These are phyloP conservation scores for Xylariales sp. DNA, from an alignment of 2,329 filamentous ascomycete genomes.

Conservation along the genomic window DNA sequence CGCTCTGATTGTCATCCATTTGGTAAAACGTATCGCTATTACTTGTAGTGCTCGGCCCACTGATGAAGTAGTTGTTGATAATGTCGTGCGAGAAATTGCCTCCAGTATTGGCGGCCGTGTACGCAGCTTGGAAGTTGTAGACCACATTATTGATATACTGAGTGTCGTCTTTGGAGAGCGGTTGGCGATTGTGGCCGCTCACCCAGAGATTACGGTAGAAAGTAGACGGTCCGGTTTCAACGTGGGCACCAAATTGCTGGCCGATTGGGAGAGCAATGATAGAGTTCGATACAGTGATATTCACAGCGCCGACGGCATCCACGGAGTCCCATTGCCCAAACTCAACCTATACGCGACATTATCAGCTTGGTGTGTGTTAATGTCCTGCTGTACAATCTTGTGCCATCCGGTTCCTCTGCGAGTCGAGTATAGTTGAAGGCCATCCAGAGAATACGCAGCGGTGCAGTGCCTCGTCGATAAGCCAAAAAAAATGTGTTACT, in stretches of 20 bases:
- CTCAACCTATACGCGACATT: conserved; percentile 16
- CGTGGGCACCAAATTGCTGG: conserved; percentile 37
- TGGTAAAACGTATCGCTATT: conserved; percentile 36
- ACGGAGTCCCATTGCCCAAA: conserved; percentile 40
- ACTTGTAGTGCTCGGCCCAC: conserved; percentile 32
- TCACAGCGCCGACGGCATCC: conserved; percentile 28
- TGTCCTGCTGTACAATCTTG: too few relatives aligned
- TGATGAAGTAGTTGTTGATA: conserved; percentile 40
- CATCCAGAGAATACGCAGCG: not conserved
- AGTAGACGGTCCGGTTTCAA: conserved; percentile 34
- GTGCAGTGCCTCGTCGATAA: too few relatives aligned
- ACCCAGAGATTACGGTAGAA: conserved; percentile 41
- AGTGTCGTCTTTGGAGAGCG: conserved; percentile 40
- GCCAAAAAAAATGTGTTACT: too few relatives aligned
- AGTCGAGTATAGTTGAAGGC: too few relatives aligned
- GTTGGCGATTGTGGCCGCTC: conserved; percentile 41
- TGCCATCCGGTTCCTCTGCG: too few relatives aligned
- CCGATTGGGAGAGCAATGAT: conserved; percentile 39
- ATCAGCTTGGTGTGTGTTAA: too few relatives aligned
- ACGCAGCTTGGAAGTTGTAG: conserved; percentile 38
- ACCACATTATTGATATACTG: conserved; percentile 40
- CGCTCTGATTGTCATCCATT: conserved; percentile 34
- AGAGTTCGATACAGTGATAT: conserved; percentile 39
- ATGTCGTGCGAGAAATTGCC: conserved; percentile 26
- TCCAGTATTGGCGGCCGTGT: conserved; percentile 19